Evolutionary conservation across 2,329 filamentous ascomycete genomes (phyloP).

Genomic region (Gaeumannomyces tritici): DNA sequence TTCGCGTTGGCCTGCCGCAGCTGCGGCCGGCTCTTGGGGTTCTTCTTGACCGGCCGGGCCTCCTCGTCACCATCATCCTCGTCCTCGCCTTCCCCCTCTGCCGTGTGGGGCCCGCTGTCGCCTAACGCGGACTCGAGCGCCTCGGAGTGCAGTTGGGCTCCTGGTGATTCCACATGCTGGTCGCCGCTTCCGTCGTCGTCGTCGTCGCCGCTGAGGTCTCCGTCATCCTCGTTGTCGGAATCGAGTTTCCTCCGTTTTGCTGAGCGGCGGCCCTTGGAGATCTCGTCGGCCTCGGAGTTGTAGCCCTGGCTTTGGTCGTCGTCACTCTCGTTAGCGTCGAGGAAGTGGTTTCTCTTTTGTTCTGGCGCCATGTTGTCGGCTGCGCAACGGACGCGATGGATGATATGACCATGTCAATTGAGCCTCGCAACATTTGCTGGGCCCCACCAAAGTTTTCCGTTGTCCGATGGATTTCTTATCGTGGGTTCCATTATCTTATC

Average conservation of each 20-base stretch:
- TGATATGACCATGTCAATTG: neutral
- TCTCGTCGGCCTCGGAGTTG: conserved; percentile 56
- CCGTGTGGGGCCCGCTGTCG: conserved; percentile 9
- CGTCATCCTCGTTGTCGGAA: conserved; percentile 28
- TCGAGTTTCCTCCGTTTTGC: conserved; percentile 56
- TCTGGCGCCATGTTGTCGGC: conserved; percentile 47
- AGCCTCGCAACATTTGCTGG: neutral
- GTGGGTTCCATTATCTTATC: neutral
- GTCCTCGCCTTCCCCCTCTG: neutral
- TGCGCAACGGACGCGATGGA: neutral
- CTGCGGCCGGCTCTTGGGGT: neutral
- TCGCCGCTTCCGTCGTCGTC: conserved; percentile 14
- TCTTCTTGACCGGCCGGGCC: conserved; percentile 13
- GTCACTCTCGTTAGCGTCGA: conserved; percentile 51
- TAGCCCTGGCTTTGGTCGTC: conserved; percentile 50
- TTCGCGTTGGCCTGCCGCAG: conserved; percentile 38
- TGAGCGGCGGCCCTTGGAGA: conserved; percentile 53
- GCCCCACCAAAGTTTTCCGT: neutral
- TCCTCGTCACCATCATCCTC: conserved; percentile 2
- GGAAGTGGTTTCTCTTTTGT: conserved; percentile 59
- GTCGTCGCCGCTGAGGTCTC: conserved; percentile 27
- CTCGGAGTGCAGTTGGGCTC: conserved; percentile 24
- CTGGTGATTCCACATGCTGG: neutral
- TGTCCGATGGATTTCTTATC: neutral
- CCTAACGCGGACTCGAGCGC: conserved; percentile 12